Evolutionary conservation across 1,284 basidiomycete genomes (phyloP).

Genomic region (Trichosporon ovoides): DNA sequence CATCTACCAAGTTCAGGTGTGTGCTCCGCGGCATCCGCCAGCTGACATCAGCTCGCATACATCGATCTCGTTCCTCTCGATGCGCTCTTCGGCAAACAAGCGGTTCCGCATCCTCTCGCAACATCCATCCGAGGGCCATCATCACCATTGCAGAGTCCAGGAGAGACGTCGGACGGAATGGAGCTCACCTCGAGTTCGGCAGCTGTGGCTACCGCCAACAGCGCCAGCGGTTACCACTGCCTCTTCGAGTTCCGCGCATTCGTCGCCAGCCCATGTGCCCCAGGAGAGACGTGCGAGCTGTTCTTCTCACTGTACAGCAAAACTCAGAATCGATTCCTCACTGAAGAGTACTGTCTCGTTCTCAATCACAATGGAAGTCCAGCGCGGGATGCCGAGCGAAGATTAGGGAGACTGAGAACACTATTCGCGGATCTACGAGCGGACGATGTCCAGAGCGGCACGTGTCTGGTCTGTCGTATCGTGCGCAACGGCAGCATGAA

Average conservation of each 20-base stretch:
- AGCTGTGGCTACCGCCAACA: neutral
- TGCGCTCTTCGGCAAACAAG: slow-evolving; percentile 31
- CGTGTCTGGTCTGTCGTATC: slow-evolving; percentile 84
- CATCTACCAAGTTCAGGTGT: slow-evolving; percentile 58
- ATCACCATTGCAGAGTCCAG: neutral
- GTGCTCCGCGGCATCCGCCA: neutral
- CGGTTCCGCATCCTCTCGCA: slow-evolving; percentile 14
- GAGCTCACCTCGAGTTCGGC: neutral
- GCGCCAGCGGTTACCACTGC: slow-evolving; percentile 64
- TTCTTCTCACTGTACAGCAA: slow-evolving; percentile 91
- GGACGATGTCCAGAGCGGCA: slow-evolving; percentile 74
- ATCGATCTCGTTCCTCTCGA: slow-evolving; percentile 57
- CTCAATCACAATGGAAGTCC: slow-evolving; percentile 88
- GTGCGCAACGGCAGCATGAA: slow-evolving; percentile 83
- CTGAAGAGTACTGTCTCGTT: slow-evolving; percentile 86
- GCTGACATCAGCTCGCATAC: slow-evolving; percentile 59
- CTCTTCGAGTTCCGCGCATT: slow-evolving; percentile 86
- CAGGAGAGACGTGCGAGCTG: slow-evolving; percentile 86
- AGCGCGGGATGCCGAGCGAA: slow-evolving; percentile 59
- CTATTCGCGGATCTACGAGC: slow-evolving; percentile 83
- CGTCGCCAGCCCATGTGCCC: slow-evolving; percentile 78
- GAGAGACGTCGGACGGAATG: neutral
- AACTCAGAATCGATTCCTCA: slow-evolving; percentile 73
- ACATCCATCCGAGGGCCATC: slow-evolving; percentile 6
- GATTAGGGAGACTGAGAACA: slow-evolving; percentile 61